Evolutionary conservation across 1,139 yeast genomes (phyloP).

Genomic region (Candida anutae): DNA sequence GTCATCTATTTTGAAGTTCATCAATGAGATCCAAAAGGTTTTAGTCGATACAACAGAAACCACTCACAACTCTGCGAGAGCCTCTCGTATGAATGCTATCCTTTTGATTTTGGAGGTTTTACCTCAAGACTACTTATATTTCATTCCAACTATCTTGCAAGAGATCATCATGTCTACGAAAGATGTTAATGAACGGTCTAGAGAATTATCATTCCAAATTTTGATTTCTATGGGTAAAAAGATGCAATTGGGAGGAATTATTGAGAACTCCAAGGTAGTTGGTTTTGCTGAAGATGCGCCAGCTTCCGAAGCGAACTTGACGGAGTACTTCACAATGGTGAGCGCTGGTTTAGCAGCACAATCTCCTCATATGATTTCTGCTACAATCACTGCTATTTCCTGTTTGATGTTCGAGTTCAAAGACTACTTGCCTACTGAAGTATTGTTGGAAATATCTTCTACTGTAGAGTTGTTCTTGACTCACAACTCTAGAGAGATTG

Average conservation of each 20-base stretch:
- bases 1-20: slow-evolving; percentile 40
- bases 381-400: slow-evolving; percentile 85
- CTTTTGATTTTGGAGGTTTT: slow-evolving; percentile 50
- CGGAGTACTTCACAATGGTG: slow-evolving; percentile 86
- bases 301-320: slow-evolving; percentile 58
- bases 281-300: slow-evolving; percentile 60
- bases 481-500: slow-evolving; percentile 87
- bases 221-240: slow-evolving; percentile 75
- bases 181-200: slow-evolving; percentile 85
- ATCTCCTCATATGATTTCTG: slow-evolving; percentile 92
- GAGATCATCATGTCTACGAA: slow-evolving; percentile 91
- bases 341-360: slow-evolving; percentile 95
- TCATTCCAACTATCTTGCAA: slow-evolving; percentile 75
- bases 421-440: slow-evolving; percentile 45
- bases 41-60: slow-evolving; percentile 50
- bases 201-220: slow-evolving; percentile 72
- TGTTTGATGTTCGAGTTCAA: slow-evolving; percentile 85
- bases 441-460: slow-evolving; percentile 68
- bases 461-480: slow-evolving; percentile 87
- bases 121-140: slow-evolving; percentile 57
- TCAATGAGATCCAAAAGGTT: slow-evolving; percentile 52
- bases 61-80: slow-evolving; percentile 69
- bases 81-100: slow-evolving; percentile 71
- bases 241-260: slow-evolving; percentile 65
- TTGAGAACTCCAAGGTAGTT: slow-evolving; percentile 60